These are phyloP conservation scores for Gigaspora rosea DNA, from an alignment of 192 early-diverging fungal genomes.

Conservation along the genomic window DNA sequence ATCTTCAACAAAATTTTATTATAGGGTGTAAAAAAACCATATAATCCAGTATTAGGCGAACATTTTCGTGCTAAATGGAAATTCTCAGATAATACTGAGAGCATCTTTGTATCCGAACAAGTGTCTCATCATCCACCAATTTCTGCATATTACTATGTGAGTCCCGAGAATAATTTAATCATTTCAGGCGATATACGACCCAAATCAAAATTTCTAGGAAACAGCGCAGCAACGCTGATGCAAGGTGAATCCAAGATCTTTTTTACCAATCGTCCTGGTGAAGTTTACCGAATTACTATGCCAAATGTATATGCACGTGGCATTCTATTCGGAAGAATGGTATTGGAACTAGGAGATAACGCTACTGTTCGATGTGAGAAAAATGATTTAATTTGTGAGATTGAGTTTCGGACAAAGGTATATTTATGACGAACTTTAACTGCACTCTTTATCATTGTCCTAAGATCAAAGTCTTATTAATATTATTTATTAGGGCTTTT, in stretches of 20 bases:
- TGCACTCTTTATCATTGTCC: constrained; percentile 15
- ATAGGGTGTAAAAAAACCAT: constrained; percentile 93
- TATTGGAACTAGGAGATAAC: constrained; percentile 88
- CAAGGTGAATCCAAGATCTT: constrained; percentile 66
- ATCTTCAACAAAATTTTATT: neutral
- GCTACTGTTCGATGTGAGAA: constrained; percentile 71
- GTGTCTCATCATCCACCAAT: constrained; percentile 95
- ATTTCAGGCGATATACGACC: constrained; percentile 84
- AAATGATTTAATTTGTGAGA: constrained; percentile 74
- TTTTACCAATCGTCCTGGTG: constrained; percentile 65
- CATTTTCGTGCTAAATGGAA: constrained; percentile 83
- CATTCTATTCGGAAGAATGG: constrained; percentile 93
- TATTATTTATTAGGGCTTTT: constrained; percentile 60
- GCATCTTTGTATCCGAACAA: constrained; percentile 89
- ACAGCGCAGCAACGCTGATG: constrained; percentile 89
- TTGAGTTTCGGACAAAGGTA: constrained; percentile 93
- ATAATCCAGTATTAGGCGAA: constrained; percentile 93
- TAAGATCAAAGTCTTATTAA: neutral
- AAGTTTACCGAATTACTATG: constrained; percentile 80
- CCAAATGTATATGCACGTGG: constrained; percentile 95
- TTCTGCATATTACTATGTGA: constrained; percentile 79
- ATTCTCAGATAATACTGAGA: constrained; percentile 67
- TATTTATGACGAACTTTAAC: constrained; percentile 5
- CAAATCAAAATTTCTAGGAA: constrained; percentile 86
- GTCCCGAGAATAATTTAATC: constrained; percentile 77